Conservation (phyloP, 495 filamentous ascomycete species). For the Xylaria palmicola region DNA sequence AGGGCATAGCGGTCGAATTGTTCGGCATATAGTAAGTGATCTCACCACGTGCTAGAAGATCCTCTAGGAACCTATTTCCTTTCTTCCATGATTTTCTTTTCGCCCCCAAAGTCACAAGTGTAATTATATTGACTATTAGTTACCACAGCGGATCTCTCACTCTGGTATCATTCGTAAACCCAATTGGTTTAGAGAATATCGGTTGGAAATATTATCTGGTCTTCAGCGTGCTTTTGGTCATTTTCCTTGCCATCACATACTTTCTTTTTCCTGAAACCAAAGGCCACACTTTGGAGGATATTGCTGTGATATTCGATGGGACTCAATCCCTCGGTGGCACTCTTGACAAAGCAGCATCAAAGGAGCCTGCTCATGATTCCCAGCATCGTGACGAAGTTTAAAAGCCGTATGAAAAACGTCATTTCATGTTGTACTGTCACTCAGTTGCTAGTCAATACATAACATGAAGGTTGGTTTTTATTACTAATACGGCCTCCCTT, state of each 20-base stretch:
- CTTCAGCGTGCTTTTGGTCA: slow-evolving; percentile 42
- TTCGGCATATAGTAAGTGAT: slow-evolving; percentile 33
- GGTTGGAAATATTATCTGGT: slow-evolving; percentile 44
- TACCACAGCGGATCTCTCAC: slow-evolving; percentile 36
- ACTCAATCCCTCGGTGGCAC: not conserved
- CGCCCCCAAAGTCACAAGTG: not conserved
- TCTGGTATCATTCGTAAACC: slow-evolving; percentile 53
- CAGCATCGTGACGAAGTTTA: not conserved
- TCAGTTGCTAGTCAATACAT: no score
- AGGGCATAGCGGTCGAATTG: slow-evolving; percentile 50
- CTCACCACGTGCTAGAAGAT: not conserved
- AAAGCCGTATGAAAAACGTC: not conserved
- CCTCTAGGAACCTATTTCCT: not conserved
- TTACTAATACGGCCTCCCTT: no score
- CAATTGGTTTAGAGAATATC: slow-evolving; percentile 42
- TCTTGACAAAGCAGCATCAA: not conserved
- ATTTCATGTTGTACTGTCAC: no score
- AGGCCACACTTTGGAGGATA: slow-evolving; percentile 50
- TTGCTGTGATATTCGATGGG: slow-evolving; percentile 49
- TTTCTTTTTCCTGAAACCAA: slow-evolving; percentile 49
- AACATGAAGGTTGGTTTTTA: no score
- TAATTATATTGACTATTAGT: not conserved
- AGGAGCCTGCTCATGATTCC: not conserved
- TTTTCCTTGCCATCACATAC: slow-evolving; percentile 45
- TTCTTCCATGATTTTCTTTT: not conserved